Evolutionary conservation across 176 grass and related monocot species (phyloP), one percentile per base, ranked within the genome.

Genomic region (Carex scoparia): DNA sequence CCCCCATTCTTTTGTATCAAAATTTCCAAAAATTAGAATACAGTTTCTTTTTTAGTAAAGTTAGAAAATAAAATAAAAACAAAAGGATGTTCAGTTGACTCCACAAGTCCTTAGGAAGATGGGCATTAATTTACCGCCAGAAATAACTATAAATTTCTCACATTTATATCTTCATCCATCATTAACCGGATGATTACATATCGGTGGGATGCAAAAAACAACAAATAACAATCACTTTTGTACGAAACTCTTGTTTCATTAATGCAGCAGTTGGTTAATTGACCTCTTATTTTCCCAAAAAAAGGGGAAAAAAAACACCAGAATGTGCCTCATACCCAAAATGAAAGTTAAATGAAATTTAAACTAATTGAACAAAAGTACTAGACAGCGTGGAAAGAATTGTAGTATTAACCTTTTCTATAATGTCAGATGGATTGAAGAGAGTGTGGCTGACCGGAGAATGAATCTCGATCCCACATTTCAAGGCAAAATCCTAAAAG

Each of bases 391-490:
- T 81, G 38, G 38, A 10, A 42, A 64, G 7, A n/a, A 27, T 42
- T 63, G 2, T 66, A 57, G 19, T 64, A 7, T 60, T 2, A 69
- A 97, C 93, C 93, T 95, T 98, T 46, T 64, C 66, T 88, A 95
- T 92, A 23, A 98, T 86, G 49, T 92, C 80, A 61, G 84, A 85
- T 15, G 90, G 93, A 73, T 95, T 63, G 54, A 95, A 94, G 10
- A 98, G 93, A 15, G 89, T 98, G 81, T 98, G 93, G 69, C 96
- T 95, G 23, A 92, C 88, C 2, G 91, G 88, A 33, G 90, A 87
- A 82, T 89, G 90, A 71, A 98, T 91, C 70, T 94, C 73, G 15
- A 98, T 90, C 23, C 93, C 90, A 1, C 69, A 93, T 49, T 80
- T 59, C 16, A 74, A 58, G 8, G 91, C 86, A 84, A 95, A 98